phyloP scores from a whole-genome alignment of 495 filamentous ascomycete species.

The Sabuloglossum arenarium region DNA sequence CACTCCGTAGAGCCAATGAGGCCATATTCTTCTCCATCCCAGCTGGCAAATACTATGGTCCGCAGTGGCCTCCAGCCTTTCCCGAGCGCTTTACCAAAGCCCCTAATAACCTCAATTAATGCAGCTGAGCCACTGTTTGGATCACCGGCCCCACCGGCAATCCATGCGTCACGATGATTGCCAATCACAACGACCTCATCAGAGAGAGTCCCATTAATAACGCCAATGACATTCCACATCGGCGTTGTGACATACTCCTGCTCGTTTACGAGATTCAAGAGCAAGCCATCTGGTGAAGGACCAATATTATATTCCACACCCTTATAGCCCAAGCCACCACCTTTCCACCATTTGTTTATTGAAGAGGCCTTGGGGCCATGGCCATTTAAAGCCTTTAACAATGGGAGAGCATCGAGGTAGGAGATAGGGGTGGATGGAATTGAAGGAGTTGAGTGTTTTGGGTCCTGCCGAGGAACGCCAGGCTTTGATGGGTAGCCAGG shows the following conservation, averaged over 20 bases:
- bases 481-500: constrained; percentile 89
- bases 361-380: constrained; percentile 60
- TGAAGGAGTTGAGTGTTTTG: constrained; percentile 44
- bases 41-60: constrained; percentile 51
- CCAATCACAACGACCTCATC: constrained; percentile 84
- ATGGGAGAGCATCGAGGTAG: constrained; percentile 63
- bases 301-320: constrained; percentile 85
- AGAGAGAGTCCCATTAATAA: constrained; percentile 75
- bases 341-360: constrained; percentile 52
- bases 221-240: constrained; percentile 86
- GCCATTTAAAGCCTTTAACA: constrained; percentile 77
- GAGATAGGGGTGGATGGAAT: constrained; percentile 91
- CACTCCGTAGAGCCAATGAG: constrained; percentile 53
- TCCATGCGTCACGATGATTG: constrained; percentile 91
- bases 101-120: constrained; percentile 19
- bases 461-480: constrained; percentile 56
- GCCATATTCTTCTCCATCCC: constrained; percentile 60
- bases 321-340: constrained; percentile 55
- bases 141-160: constrained; percentile 40
- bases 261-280: constrained; percentile 66
- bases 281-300: constrained; percentile 54
- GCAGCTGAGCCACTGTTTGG: constrained; percentile 24
- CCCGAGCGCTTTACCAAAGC: constrained; percentile 21
- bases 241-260: constrained; percentile 81
- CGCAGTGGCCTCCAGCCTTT: constrained; percentile 24